Conservation (phyloP, 1,139 yeast species). For the Yamadazyma songkhlaensis region DNA sequence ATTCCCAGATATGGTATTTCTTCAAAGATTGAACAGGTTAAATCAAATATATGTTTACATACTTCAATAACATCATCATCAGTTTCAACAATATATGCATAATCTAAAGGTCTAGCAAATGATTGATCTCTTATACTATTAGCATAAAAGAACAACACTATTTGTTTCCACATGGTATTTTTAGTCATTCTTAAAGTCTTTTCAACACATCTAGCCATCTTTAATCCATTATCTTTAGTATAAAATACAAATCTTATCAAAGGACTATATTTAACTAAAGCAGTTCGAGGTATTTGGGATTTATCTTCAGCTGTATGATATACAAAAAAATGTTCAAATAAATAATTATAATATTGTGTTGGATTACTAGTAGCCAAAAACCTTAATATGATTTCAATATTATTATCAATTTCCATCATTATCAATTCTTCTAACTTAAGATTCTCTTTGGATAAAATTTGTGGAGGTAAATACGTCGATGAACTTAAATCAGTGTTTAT, state of each 20-base stretch:
- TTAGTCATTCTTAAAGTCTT: slow-evolving; percentile 39
- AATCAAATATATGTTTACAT: slow-evolving; percentile 34
- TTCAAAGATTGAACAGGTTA: slow-evolving; percentile 30
- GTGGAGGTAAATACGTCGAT: background rate
- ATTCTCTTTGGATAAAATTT: background rate
- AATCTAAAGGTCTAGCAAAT: slow-evolving; percentile 55
- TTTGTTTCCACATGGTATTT: slow-evolving; percentile 53
- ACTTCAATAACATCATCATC: slow-evolving; percentile 25
- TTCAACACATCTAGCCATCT: slow-evolving; percentile 39
- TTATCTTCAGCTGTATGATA: slow-evolving; percentile 25
- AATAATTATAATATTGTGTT: slow-evolving; percentile 40
- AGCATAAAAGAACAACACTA: slow-evolving; percentile 49
- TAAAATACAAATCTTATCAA: slow-evolving; percentile 49
- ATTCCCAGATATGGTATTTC: slow-evolving; percentile 22
- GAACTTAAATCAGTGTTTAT: background rate
- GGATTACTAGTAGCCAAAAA: slow-evolving; percentile 60
- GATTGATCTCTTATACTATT: slow-evolving; percentile 54
- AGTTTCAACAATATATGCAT: slow-evolving; percentile 26
- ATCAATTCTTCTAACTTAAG: slow-evolving; percentile 1
- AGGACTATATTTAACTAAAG: slow-evolving; percentile 44
- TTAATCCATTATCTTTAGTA: slow-evolving; percentile 33
- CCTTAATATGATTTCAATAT: slow-evolving; percentile 26
- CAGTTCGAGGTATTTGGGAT: slow-evolving; percentile 45
- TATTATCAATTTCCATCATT: slow-evolving; percentile 13
- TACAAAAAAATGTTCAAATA: slow-evolving; percentile 34